These are phyloP conservation scores for Fusarium mundagurra DNA, from an alignment of 2,329 filamentous ascomycete genomes.

Conservation along the genomic window DNA sequence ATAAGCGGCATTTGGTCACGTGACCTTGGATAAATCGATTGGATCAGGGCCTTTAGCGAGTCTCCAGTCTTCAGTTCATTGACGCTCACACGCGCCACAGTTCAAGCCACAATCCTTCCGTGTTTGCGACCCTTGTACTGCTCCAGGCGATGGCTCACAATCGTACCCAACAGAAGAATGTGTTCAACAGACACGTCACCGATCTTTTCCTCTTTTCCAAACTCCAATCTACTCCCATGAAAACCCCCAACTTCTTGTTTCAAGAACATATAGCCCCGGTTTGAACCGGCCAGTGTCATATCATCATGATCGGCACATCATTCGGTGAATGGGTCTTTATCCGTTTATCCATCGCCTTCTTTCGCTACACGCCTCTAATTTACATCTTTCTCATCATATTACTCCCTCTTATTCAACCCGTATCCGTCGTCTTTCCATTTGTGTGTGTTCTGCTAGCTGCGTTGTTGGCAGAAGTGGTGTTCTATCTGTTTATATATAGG, in stretches of 20 bases:
- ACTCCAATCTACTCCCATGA: neutral
- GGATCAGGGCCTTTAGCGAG: too few relatives aligned
- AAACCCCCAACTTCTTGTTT: neutral
- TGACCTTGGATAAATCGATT: too few relatives aligned
- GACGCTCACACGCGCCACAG: neutral
- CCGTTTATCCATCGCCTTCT: conserved; percentile 54
- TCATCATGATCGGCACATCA: conserved; percentile 51
- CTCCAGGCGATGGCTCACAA: neutral
- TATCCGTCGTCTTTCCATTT: conserved; percentile 6
- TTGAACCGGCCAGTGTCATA: neutral
- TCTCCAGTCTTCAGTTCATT: neutral
- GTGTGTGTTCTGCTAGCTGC: conserved; percentile 42
- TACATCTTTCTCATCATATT: conserved; percentile 47
- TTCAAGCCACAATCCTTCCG: conserved; percentile 16
- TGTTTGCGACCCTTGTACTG: conserved; percentile 18
- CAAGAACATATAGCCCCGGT: neutral
- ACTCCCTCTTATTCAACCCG: conserved; percentile 35
- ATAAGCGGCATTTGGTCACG: too few relatives aligned
- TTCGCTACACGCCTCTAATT: conserved; percentile 56
- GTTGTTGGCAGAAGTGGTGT: conserved; percentile 54
- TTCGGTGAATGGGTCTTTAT: conserved; percentile 55
- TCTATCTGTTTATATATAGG: conserved; percentile 54
- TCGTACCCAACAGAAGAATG: conserved; percentile 25
- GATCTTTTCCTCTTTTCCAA: neutral
- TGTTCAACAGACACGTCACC: conserved; percentile 33